These are phyloP conservation scores for Microdochium bolleyi DNA, from an alignment of 2,329 filamentous ascomycete species.

Conservation along the genomic window DNA sequence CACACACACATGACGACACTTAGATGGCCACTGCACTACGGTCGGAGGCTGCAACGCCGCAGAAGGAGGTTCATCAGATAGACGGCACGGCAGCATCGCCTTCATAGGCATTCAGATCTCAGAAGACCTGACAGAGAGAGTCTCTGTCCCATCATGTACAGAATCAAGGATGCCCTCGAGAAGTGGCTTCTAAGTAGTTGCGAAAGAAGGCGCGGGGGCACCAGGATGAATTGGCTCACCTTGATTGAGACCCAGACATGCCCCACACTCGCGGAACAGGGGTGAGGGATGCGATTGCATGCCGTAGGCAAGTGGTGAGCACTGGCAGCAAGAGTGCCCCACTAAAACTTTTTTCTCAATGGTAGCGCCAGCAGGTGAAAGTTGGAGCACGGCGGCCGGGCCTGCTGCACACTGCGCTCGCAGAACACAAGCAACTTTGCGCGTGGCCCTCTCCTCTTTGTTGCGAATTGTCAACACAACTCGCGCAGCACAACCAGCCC, in stretches of 20 bases:
- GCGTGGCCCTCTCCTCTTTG: background rate
- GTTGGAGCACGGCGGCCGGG: background rate
- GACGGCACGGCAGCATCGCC: too few relatives aligned
- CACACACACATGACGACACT: too few relatives aligned
- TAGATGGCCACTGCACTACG: too few relatives aligned
- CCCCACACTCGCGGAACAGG: background rate
- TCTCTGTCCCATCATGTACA: too few relatives aligned
- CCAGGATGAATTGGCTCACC: background rate
- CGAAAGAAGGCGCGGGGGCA: too few relatives aligned
- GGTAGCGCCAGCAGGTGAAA: background rate
- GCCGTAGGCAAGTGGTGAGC: background rate
- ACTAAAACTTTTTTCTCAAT: background rate
- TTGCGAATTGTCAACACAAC: conserved; percentile 1
- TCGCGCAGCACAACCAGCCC: background rate
- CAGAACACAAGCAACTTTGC: background rate
- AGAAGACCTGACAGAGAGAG: too few relatives aligned
- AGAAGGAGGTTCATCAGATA: too few relatives aligned
- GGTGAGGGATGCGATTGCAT: background rate
- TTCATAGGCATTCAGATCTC: too few relatives aligned
- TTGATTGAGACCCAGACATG: background rate
- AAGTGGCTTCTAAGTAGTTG: too few relatives aligned
- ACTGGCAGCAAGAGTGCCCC: background rate
- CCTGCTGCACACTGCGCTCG: background rate
- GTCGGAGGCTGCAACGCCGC: too few relatives aligned
- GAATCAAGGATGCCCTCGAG: too few relatives aligned